These are phyloP conservation scores for Alternaria longipes DNA, from an alignment of 2,329 filamentous ascomycete genomes.

Conservation along the genomic window DNA sequence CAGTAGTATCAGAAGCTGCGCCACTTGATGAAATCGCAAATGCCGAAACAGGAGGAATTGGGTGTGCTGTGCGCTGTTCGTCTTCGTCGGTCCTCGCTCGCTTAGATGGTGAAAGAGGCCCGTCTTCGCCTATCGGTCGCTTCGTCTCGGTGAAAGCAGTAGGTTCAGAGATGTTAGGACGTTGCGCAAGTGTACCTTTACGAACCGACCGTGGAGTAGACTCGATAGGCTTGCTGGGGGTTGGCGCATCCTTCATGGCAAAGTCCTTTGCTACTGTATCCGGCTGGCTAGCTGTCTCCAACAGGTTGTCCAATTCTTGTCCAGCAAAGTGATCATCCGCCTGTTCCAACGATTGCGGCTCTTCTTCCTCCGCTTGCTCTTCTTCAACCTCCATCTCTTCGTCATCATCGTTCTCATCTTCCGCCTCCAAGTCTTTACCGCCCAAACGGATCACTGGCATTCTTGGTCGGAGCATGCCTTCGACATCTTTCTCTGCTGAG, in stretches of 20 bases:
- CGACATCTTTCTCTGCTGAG: conserved; percentile 70
- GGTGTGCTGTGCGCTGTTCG: conserved; percentile 8
- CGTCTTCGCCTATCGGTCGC: conserved; percentile 33
- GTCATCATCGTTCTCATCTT: conserved; percentile 36
- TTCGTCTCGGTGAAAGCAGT: conserved; percentile 27
- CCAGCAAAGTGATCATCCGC: conserved; percentile 59
- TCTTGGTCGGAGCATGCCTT: conserved; percentile 70
- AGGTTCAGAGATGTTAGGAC: background rate
- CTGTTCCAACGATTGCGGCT: conserved; percentile 4
- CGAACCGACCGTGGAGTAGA: background rate
- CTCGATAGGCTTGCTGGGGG: background rate
- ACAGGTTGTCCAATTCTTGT: conserved; percentile 36
- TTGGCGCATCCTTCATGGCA: conserved; percentile 24
- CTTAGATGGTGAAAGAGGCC: conserved; percentile 40
- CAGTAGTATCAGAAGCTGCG: background rate
- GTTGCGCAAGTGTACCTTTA: conserved; percentile 1
- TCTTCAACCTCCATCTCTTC: conserved; percentile 30
- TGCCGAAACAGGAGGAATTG: conserved; percentile 12
- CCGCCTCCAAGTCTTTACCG: conserved; percentile 28
- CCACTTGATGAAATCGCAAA: background rate
- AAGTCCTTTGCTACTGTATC: conserved; percentile 24
- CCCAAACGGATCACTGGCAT: conserved; percentile 55
- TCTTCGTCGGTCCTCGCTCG: conserved; percentile 34
- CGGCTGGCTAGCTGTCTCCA: conserved; percentile 29
- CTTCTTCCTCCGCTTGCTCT: conserved; percentile 59